phyloP scores from a whole-genome alignment of 371 early-diverging fungal species.

The Lichtheimia corymbifera region DNA sequence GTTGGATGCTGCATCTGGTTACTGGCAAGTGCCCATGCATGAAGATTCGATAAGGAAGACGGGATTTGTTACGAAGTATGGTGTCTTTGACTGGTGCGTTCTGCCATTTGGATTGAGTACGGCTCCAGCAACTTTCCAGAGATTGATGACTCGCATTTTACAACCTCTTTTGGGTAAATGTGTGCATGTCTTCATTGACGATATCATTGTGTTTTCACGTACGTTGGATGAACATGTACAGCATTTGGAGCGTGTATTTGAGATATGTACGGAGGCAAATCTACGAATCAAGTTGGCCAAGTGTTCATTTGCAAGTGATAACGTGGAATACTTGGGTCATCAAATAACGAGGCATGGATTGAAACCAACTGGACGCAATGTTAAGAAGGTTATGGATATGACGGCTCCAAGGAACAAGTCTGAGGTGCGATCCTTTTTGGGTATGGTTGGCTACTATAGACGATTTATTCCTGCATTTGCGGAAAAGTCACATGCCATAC shows the following conservation, averaged over 20 bases:
- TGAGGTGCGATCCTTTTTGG: constrained; percentile 28
- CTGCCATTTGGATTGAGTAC: constrained; percentile 53
- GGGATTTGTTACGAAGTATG: constrained; percentile 38
- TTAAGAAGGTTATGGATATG: constrained; percentile 6
- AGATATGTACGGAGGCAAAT: constrained; percentile 21
- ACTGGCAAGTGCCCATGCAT: constrained; percentile 35
- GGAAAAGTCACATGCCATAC: constrained; percentile 11
- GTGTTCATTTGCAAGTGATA: constrained; percentile 5
- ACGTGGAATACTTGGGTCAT: constrained; percentile 35
- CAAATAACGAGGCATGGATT: constrained; percentile 27
- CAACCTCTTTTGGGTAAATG: constrained; percentile 13
- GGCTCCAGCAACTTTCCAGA: constrained; percentile 41
- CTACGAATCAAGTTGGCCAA: constrained; percentile 35
- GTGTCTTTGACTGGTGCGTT: constrained; percentile 45
- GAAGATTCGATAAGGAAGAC: constrained; percentile 26
- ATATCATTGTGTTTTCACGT: constrained; percentile 44
- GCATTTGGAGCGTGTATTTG: constrained; percentile 36
- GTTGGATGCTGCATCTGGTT: constrained; percentile 38
- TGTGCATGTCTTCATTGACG: constrained; percentile 47
- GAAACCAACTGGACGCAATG: background rate
- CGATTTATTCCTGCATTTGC: constrained; percentile 31
- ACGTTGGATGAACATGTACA: constrained; percentile 37
- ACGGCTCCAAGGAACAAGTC: constrained; percentile 7
- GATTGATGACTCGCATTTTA: constrained; percentile 7
- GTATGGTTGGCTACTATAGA: constrained; percentile 31